phyloP scores from a whole-genome alignment of 192 early-diverging fungal genomes.

The Glomus cerebriforme region DNA sequence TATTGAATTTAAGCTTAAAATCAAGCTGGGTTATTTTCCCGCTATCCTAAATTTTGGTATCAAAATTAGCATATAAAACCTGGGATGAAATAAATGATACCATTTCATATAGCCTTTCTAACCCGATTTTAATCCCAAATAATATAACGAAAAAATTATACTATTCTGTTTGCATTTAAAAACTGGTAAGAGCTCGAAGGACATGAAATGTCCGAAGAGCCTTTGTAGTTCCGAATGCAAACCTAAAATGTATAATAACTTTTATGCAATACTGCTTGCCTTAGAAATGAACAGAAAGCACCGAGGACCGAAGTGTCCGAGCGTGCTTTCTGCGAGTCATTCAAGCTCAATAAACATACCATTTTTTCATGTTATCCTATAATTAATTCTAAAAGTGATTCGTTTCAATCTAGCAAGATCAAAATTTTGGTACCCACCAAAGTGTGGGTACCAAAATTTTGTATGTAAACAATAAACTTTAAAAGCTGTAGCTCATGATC shows the following conservation, averaged over 20 bases:
- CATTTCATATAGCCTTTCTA: not conserved
- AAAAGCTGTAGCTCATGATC: not conserved
- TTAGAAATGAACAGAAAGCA: not conserved
- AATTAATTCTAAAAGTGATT: conserved; percentile 20
- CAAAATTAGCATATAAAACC: not conserved
- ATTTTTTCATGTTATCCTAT: conserved; percentile 3
- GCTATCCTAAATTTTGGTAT: not conserved
- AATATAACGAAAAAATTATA: conserved; percentile 15
- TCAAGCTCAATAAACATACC: conserved; percentile 3
- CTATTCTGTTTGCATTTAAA: conserved; percentile 9
- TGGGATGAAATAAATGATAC: not conserved
- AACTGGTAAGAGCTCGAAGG: too few species aligned
- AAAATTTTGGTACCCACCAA: too few species aligned
- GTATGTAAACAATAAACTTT: not conserved
- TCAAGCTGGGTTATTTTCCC: too few species aligned
- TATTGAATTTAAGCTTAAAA: too few species aligned
- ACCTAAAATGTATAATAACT: too few species aligned
- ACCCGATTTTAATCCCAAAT: not conserved
- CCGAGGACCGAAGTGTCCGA: not conserved
- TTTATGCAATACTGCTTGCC: too few species aligned
- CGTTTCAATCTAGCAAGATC: not conserved
- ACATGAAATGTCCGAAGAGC: too few species aligned
- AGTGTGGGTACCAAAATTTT: not conserved
- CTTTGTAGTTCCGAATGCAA: too few species aligned
- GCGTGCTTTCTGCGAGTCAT: not conserved